Evolutionary conservation across 495 filamentous ascomycete species (phyloP).

Genomic region (Aspergillus sparsus): DNA sequence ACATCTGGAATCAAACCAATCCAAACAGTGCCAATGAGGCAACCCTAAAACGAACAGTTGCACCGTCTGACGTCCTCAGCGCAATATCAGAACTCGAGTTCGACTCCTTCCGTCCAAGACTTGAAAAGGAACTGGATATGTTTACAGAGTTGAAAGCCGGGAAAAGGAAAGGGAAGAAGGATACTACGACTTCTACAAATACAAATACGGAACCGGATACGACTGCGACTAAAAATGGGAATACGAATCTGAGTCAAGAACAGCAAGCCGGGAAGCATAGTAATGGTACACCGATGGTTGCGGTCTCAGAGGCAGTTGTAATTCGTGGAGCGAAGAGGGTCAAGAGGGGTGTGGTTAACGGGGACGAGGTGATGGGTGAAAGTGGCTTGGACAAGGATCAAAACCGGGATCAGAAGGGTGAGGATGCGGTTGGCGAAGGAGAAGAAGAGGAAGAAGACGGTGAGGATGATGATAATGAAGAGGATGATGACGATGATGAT

Average conservation of each 20-base stretch:
- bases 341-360: slow-evolving; percentile 39
- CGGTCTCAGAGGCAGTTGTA: slow-evolving; percentile 41
- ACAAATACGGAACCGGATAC: slow-evolving; percentile 25
- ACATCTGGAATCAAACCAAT: not conserved
- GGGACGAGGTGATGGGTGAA: slow-evolving; percentile 42
- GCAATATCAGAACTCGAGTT: slow-evolving; percentile 85
- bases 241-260: slow-evolving; percentile 27
- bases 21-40: slow-evolving; percentile 73
- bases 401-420: slow-evolving; percentile 48
- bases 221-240: slow-evolving; percentile 35
- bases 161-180: slow-evolving; percentile 62
- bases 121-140: slow-evolving; percentile 59
- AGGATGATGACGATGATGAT: slow-evolving; percentile 53
- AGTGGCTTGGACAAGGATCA: slow-evolving; percentile 54
- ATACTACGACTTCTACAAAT: slow-evolving; percentile 28
- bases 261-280: too few species aligned
- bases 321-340: slow-evolving; percentile 51
- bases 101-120: slow-evolving; percentile 65
- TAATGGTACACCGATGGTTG: too few species aligned
- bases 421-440: slow-evolving; percentile 41
- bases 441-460: slow-evolving; percentile 56
- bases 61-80: slow-evolving; percentile 77
- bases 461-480: slow-evolving; percentile 49
- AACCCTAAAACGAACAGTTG: slow-evolving; percentile 80
- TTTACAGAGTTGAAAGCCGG: slow-evolving; percentile 64